Base-by-base conservation (phyloP, 2,329 filamentous ascomycete genomes). In the Leptographium lundbergii region DNA sequence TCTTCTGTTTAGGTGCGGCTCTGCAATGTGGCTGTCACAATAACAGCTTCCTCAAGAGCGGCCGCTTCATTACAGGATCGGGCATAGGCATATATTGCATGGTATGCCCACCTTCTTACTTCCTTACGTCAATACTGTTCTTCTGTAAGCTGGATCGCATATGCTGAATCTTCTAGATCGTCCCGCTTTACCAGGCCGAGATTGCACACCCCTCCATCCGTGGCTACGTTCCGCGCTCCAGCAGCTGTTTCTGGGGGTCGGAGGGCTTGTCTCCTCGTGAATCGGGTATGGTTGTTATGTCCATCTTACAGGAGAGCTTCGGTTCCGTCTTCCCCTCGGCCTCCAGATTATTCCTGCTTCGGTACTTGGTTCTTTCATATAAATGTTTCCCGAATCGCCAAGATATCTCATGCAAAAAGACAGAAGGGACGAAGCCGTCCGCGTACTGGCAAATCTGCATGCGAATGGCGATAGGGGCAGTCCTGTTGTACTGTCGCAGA, bases 101-200 rank as follows among this genome's bases (percentile, higher is more conserved):
- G 51, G 50, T 52, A 50, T n/a, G 6, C 25, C 10, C 6, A 13
- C 22, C 25, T 24, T 24, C n/a, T n/a, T n/a, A n/a, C n/a, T n/a
- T n/a, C n/a, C n/a, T n/a, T n/a, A n/a, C n/a, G n/a, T n/a, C n/a
- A n/a, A n/a, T n/a, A n/a, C n/a, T n/a, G n/a, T 50, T 6, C 6
- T 7, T 25, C 25, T 24, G 6, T 6, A 6, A 25, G n/a, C 13
- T 24, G n/a, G n/a, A 7, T 4, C 22, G 42, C 14, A 14, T 24
- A 51, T 13, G 74, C 82, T 59, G 71, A 86, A 10, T 32, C 10
- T 77, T 77, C 63, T 85, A 85, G 81, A 81, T 85, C 62, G 74
- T 86, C 45, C 83, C 83, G 2, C 68, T 85, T 0, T 86, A 85
- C 66, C 82, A 86, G 65, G 81, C 82, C n/a, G 84, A 87, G 65